Evolutionary conservation across 805 yeast genomes (phyloP).

Genomic region (Candida suzukii): DNA sequence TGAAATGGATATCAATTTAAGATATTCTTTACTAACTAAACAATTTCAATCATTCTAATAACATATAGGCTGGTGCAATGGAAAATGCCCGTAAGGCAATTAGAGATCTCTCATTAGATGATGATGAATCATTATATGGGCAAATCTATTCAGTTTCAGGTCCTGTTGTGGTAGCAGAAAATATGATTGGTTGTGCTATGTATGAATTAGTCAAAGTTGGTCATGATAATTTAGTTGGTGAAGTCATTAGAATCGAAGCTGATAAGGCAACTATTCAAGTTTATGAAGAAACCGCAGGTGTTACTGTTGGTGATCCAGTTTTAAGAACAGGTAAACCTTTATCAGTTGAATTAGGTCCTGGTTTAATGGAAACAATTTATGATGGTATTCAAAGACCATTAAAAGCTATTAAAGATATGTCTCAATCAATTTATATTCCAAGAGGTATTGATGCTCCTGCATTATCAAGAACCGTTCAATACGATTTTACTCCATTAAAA

Average conservation of each 20-base stretch:
- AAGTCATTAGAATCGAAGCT: constrained; percentile 92
- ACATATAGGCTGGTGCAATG: constrained; percentile 80
- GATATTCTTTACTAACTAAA: constrained; percentile 1
- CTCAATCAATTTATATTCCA: constrained; percentile 94
- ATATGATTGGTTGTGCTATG: constrained; percentile 99
- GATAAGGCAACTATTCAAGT: constrained; percentile 99
- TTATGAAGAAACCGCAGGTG: constrained; percentile 99
- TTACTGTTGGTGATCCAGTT: constrained; percentile 98
- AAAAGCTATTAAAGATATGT: constrained; percentile 79
- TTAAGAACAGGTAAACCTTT: constrained; percentile 98
- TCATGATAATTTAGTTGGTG: constrained; percentile 95
- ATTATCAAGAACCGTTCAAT: constrained; percentile 71
- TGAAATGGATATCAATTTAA: too few relatives aligned
- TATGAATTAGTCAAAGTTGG: constrained; percentile 98
- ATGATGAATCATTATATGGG: constrained; percentile 75
- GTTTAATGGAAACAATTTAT: constrained; percentile 97
- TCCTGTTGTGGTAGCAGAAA: constrained; percentile 95
- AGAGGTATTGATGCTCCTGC: constrained; percentile 98
- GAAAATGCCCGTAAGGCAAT: constrained; percentile 96
- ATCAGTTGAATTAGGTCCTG: constrained; percentile 98
- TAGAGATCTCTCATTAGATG: constrained; percentile 74
- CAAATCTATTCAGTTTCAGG: constrained; percentile 93
- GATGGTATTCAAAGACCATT: constrained; percentile 99
- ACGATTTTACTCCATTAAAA: constrained; percentile 77
- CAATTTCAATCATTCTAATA: constrained; percentile 28